Base-by-base conservation (phyloP, 345 rosid species). In the Zanthoxylum bungeanum region DNA sequence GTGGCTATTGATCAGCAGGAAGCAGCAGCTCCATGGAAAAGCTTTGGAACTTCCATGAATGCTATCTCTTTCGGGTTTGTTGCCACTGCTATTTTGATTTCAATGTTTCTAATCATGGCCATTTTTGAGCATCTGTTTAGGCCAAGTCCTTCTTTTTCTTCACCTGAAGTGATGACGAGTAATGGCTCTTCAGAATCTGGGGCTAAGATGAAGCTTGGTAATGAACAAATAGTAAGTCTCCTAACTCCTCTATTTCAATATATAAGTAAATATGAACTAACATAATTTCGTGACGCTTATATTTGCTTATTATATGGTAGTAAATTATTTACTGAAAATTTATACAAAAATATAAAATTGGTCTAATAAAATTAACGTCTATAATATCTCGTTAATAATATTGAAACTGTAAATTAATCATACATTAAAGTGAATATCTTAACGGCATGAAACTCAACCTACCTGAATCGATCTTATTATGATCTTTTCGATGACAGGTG, bases 91-190 rank as follows among this genome's bases (percentile, higher is more conserved):
- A 86, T 93, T 68, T 73, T 91, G 75, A 80, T 93, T 68, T 85
- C 96, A n/a, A 87, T 93, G 93, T 93, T 93, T 73, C 84, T 93
- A 60, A 86, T 93, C 72, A 93, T 91, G 96, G 98, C 98, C 55
- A 90, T 93, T 65, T 93, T 91, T 25, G 98, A 93, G 69, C 96
- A 91, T 80, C 88, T 91, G 39, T 90, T 91, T 37, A 82, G 89
- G 73, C 91, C 94, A n/a, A 75, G 75, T 37, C 81, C 88, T 71
- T 70, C 88, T 7, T 91, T 91, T 76, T 81, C 88, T 69, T 84
- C 84, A 17, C 84, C 94, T 16, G 80, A 76, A 14, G 78, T 75
- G 5, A 33, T 77, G 7, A 33, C 74, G 24, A 19, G 61, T 0
- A 68, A 75, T 14, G 71, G 58, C 7, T 61, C 79, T 61, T 66